Evolutionary conservation across 2,329 filamentous ascomycete species (phyloP).

Genomic region (Colletotrichum destructivum): DNA sequence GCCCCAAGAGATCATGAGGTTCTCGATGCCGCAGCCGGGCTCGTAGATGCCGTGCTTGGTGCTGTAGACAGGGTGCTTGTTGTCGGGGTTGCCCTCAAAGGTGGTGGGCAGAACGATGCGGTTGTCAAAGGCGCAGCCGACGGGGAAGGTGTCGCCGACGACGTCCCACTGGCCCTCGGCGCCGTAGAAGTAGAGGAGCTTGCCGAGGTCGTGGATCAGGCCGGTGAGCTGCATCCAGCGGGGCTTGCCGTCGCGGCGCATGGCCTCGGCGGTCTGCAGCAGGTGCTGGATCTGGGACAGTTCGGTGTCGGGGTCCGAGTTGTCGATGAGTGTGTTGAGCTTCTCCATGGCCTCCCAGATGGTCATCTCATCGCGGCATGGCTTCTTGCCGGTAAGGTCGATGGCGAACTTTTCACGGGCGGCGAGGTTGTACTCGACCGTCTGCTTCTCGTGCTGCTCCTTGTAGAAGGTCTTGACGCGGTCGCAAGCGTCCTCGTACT

Average conservation of each 20-base stretch:
- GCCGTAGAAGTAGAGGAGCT: constrained; percentile 85
- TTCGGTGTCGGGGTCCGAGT: constrained; percentile 90
- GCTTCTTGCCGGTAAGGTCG: constrained; percentile 73
- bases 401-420: constrained; percentile 71
- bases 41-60: constrained; percentile 86
- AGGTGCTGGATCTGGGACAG: constrained; percentile 93
- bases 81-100: constrained; percentile 84
- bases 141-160: constrained; percentile 88
- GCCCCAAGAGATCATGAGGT: constrained; percentile 92
- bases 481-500: constrained; percentile 87
- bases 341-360: constrained; percentile 95
- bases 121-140: constrained; percentile 82
- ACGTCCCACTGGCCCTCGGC: constrained; percentile 95
- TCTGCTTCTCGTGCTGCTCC: constrained; percentile 80
- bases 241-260: constrained; percentile 86
- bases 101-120: constrained; percentile 86
- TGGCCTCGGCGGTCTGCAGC: constrained; percentile 90
- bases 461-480: constrained; percentile 90
- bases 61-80: constrained; percentile 78
- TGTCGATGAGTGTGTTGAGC: constrained; percentile 91
- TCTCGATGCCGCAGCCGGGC: constrained; percentile 85
- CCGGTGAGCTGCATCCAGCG: constrained; percentile 87
- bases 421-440: constrained; percentile 86
- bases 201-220: constrained; percentile 85
- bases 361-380: constrained; percentile 79